Conservation (phyloP, 78 protist genomes). For the Dictyostelium discoideum region dicty_2.7 NC_007088.5:2111501-2112000, state of each 20-base stretch:
- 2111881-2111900: constrained; percentile 94
- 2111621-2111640: constrained; percentile 16
- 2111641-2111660: constrained; percentile 88
- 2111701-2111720: constrained; percentile 94
- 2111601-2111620: constrained; percentile 83
- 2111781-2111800: constrained; percentile 59
- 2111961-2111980: constrained; percentile 99
- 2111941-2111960: constrained; percentile 98
- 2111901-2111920: constrained; percentile 97
- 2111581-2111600: constrained; percentile 83
- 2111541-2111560: constrained; percentile 28
- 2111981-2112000: constrained; percentile 95
- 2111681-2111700: constrained; percentile 99
- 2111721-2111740: constrained; percentile 7
- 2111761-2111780: constrained; percentile 45
- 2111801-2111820: constrained; percentile 93
- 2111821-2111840: constrained; percentile 91
- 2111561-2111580: constrained; percentile 75
- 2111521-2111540: background rate
- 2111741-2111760: constrained; percentile 78
- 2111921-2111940: constrained; percentile 88
- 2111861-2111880: constrained; percentile 59
- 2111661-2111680: constrained; percentile 96
- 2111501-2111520: background rate
- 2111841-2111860: constrained; percentile 85